Conservation (phyloP, 2,329 filamentous ascomycete genomes). For the Sporothrix euskadiensis region DNA sequence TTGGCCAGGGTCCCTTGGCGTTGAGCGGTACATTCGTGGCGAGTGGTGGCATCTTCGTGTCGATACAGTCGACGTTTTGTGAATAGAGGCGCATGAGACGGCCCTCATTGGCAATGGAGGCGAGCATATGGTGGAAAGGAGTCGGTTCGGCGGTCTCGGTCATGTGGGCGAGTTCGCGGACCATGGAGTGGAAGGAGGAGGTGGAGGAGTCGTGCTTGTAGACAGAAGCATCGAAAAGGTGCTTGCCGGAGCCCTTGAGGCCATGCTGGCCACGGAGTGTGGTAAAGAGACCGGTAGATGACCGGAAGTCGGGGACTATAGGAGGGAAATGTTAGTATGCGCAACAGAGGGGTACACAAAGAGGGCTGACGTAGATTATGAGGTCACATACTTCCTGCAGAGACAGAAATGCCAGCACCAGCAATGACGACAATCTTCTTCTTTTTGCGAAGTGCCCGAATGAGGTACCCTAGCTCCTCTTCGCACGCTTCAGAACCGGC, state of each 20-base stretch:
- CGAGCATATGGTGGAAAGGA: constrained; percentile 88
- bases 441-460: constrained; percentile 77
- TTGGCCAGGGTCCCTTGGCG: constrained; percentile 85
- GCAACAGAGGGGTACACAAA: constrained; percentile 2
- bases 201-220: constrained; percentile 91
- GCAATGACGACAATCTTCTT: constrained; percentile 97
- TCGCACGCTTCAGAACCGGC: constrained; percentile 51
- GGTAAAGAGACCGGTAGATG: constrained; percentile 83
- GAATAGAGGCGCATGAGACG: constrained; percentile 88
- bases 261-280: constrained; percentile 84
- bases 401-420: constrained; percentile 94
- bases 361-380: not conserved
- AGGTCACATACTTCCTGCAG: constrained; percentile 71
- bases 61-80: constrained; percentile 95
- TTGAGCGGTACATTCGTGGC: constrained; percentile 78
- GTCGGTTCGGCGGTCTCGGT: constrained; percentile 78
- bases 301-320: constrained; percentile 90
- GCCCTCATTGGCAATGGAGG: constrained; percentile 82
- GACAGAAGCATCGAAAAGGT: constrained; percentile 95
- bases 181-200: constrained; percentile 92
- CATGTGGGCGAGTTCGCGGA: constrained; percentile 79
- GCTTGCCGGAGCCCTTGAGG: constrained; percentile 88
- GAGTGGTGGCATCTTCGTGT: constrained; percentile 78
- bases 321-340: constrained; percentile 12
- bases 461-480: constrained; percentile 68